Evolutionary conservation across 169 alveolate species (phyloP).

Genomic region (Plasmodium adleri): DNA sequence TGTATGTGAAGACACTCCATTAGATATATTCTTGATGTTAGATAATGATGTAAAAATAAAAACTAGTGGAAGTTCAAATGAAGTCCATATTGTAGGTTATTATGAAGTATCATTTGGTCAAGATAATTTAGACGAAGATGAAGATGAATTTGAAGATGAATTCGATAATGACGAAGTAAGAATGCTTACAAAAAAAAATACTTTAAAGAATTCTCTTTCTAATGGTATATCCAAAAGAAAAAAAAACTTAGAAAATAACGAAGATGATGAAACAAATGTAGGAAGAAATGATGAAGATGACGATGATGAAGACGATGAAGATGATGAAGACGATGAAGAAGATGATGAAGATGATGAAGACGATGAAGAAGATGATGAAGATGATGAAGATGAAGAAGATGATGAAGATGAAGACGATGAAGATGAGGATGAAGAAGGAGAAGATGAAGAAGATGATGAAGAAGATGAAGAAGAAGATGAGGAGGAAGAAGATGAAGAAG

Average conservation of each 20-base stretch:
- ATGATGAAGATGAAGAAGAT: slow-evolving; percentile 82
- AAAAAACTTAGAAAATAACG: slow-evolving; percentile 20
- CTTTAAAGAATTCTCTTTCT: slow-evolving; percentile 49
- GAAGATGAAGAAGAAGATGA: slow-evolving; percentile 84
- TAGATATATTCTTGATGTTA: slow-evolving; percentile 91
- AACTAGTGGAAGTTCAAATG: slow-evolving; percentile 91
- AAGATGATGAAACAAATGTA: slow-evolving; percentile 59
- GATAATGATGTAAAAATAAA: slow-evolving; percentile 85
- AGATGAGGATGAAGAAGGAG: slow-evolving; percentile 80
- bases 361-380: slow-evolving; percentile 82
- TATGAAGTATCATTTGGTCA: slow-evolving; percentile 92
- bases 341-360: slow-evolving; percentile 74
- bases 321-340: slow-evolving; percentile 78
- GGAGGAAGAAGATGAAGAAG: slow-evolving; percentile 81
- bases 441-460: slow-evolving; percentile 89
- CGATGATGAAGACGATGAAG: slow-evolving; percentile 75
- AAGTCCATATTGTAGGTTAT: slow-evolving; percentile 92
- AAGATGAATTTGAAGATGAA: slow-evolving; percentile 84
- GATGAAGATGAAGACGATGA: slow-evolving; percentile 80
- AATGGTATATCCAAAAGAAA: slow-evolving; percentile 40
- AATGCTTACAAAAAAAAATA: slow-evolving; percentile 80
- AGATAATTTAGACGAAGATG: slow-evolving; percentile 87
- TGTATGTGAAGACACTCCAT: slow-evolving; percentile 88
- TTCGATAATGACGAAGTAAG: slow-evolving; percentile 86
- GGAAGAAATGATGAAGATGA: slow-evolving; percentile 77